A percentile compares a stretch with the other conserved stretches of the same genome.
Conservation (phyloP, 306 rosid species). For the Prosopis cineraria region DNA sequence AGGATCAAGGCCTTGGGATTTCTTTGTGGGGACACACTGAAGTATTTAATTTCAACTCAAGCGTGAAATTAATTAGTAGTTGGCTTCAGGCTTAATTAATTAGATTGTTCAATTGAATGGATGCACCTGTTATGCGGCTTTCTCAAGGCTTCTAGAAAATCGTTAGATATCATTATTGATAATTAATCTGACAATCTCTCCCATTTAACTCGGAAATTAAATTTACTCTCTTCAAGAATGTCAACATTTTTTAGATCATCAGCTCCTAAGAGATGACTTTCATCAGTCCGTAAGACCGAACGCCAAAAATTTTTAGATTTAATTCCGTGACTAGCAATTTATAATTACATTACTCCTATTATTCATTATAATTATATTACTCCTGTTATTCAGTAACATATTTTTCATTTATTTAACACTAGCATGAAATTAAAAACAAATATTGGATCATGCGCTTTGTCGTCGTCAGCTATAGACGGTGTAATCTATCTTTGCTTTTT, state of each 20-base stretch:
- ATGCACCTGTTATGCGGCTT: not conserved
- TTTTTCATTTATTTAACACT: not conserved
- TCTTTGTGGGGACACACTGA: not conserved
- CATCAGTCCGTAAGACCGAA: not conserved
- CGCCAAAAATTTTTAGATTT: not conserved
- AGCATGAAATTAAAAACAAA: not conserved
- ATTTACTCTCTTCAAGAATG: not conserved
- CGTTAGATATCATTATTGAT: not conserved
- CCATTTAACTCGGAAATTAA: not conserved
- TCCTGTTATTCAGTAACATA: not conserved
- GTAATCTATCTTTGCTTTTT: too few relatives aligned
- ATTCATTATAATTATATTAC: not conserved
- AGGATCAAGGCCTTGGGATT: slow-evolving; percentile 44
- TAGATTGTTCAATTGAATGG: not conserved
- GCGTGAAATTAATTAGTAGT: not conserved
- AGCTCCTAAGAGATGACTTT: not conserved
- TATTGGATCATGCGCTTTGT: too few relatives aligned
- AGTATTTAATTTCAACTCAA: not conserved
- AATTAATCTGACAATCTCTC: not conserved
- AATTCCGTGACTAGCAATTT: not conserved
- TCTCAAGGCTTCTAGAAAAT: not conserved
- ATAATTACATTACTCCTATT: not conserved
- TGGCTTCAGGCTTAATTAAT: slow-evolving; percentile 7
- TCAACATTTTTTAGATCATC: not conserved
- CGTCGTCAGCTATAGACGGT: too few relatives aligned